Evolutionary conservation across 495 filamentous ascomycete species (phyloP), one percentile per base, ranked within the genome.

Genomic region (Podospora bellae-mahoneyi): DNA sequence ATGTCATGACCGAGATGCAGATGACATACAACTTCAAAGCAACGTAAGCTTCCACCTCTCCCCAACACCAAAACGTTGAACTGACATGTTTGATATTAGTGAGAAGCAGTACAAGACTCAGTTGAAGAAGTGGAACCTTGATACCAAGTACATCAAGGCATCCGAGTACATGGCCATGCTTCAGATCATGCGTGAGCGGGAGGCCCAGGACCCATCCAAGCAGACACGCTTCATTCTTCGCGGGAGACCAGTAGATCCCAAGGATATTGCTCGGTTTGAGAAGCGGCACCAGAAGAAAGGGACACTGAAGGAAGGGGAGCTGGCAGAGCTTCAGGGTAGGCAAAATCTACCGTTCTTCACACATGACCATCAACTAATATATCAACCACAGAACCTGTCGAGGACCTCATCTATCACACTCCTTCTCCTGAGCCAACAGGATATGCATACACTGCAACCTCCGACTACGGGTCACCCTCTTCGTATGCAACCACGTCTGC

Each of bases 91-190:
- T 3, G 15, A 16, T 13, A 23, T 3, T 27, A 75, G 77, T 26
- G 74, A 78, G 66, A 77, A 78, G 69, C 77, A 79, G 23, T 79
- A 78, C 73, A 79, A 79, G 65, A 78, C 76, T 0, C 76, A 79
- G 66, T 68, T 79, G 64, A 79, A 79, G 62, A 78, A 78, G 70
- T 79, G 77, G 77, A 78, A 72, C 34, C 74, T 79, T 26, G 77
- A 79, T 70, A 79, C 76, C 63, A 79, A 79, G 67, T 79, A 79
- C 66, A 78, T 73, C 68, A 79, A 79, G 65, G 72, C 71, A 3
- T 76, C 72, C 26, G 77, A 79, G 66, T 79, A 79, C 72, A 68
- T 79, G 66, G 73, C 72, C 74, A 78, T 79, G 74, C 74, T 79
- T 64, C 71, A 77, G 69, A 75, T 69, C 5, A 76, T 77, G 64